These are phyloP conservation scores for Beta lomatogona DNA, from an alignment of 179 eudicot species.

Conservation along the genomic window DNA sequence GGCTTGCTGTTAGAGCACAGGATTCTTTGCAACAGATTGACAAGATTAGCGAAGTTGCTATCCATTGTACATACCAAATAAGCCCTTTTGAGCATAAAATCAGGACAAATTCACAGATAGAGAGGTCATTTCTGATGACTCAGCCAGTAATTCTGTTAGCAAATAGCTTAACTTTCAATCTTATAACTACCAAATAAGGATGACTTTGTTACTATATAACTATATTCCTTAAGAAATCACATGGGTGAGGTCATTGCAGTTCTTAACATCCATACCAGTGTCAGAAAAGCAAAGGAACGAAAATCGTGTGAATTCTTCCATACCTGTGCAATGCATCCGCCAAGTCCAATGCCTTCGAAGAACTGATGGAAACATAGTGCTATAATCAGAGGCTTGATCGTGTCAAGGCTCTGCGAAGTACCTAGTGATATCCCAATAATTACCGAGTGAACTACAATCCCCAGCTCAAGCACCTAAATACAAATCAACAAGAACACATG, in stretches of 20 bases:
- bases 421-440: constrained; percentile 49
- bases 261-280: background rate
- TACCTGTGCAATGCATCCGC: constrained; percentile 54
- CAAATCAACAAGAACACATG: background rate
- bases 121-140: background rate
- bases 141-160: background rate
- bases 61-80: background rate
- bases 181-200: background rate
- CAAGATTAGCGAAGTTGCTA: too few relatives aligned
- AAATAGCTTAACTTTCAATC: background rate
- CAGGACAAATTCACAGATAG: background rate
- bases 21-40: background rate
- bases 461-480: constrained; percentile 44
- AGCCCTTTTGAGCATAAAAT: background rate
- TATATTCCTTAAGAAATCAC: background rate
- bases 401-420: constrained; percentile 36
- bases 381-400: constrained; percentile 45
- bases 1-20: background rate
- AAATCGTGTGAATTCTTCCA: background rate
- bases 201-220: background rate
- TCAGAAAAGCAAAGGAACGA: background rate
- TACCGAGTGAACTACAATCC: constrained; percentile 49
- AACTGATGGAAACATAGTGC: constrained; percentile 51
- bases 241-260: background rate
- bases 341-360: constrained; percentile 54